phyloP scores from a whole-genome alignment of 805 yeast species.

The Nadsonia fulvescens region DNA sequence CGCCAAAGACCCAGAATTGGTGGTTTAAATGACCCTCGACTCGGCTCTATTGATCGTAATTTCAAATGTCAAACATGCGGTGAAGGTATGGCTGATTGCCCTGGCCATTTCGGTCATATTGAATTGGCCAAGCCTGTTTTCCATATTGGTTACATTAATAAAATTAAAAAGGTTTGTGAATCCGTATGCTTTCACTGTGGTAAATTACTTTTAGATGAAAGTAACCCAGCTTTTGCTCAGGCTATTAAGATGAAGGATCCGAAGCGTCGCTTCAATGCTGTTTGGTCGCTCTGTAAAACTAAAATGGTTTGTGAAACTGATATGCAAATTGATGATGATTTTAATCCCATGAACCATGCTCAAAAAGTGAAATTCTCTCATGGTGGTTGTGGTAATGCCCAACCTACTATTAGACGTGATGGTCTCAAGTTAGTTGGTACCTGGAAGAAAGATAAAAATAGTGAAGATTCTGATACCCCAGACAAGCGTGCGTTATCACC shows the following conservation, averaged over 20 bases:
- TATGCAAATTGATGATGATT: conserved; percentile 40
- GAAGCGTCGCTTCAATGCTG: conserved; percentile 89
- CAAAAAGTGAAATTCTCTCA: conserved; percentile 31
- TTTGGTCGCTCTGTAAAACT: conserved; percentile 81
- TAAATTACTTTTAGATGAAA: conserved; percentile 71
- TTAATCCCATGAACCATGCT: conserved; percentile 21
- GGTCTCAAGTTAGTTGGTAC: conserved; percentile 94
- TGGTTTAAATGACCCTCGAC: conserved; percentile 90
- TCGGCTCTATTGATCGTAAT: conserved; percentile 93
- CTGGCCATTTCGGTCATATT: conserved; percentile 98
- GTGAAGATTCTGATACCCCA: conserved; percentile 76
- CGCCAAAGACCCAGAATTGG: conserved; percentile 91
- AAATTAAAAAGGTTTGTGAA: conserved; percentile 88
- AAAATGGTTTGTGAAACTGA: conserved; percentile 95
- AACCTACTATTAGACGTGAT: conserved; percentile 89
- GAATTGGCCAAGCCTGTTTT: conserved; percentile 97
- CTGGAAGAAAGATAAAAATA: conserved; percentile 81
- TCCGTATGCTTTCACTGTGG: conserved; percentile 99
- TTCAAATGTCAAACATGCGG: conserved; percentile 98
- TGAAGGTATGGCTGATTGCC: conserved; percentile 98
- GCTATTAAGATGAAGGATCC: conserved; percentile 84
- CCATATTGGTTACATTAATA: conserved; percentile 88
- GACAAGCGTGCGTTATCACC: conserved; percentile 82
- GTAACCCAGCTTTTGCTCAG: conserved; percentile 64
- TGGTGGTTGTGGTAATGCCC: conserved; percentile 97